Conservation (phyloP, 768 basidiomycete species). For the Fomitopsis pulvina region DNA sequence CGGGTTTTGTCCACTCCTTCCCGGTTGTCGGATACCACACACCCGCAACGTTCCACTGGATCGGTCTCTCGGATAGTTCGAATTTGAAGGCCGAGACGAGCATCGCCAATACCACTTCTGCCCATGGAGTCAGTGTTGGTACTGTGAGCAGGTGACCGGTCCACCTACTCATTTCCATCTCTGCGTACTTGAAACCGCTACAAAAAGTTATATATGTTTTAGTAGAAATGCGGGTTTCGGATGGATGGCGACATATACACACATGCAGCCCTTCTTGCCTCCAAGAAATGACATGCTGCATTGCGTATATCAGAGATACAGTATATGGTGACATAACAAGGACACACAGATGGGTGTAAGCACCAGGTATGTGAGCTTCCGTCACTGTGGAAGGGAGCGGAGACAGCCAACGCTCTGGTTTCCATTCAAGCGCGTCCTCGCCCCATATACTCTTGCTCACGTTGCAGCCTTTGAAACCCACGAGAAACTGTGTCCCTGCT, state of each 20-base stretch:
- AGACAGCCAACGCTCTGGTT: conserved; percentile 43
- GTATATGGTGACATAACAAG: too few species aligned
- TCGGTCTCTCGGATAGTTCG: conserved; percentile 10
- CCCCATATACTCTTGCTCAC: conserved; percentile 40
- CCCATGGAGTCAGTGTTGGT: too few species aligned
- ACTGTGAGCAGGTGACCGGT: too few species aligned
- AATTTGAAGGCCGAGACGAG: conserved; percentile 13
- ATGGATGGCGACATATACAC: too few species aligned
- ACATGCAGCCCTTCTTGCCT: too few species aligned
- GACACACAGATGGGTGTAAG: conserved; percentile 36
- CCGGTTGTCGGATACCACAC: conserved; percentile 15
- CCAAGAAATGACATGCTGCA: too few species aligned
- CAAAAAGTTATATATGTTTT: too few species aligned
- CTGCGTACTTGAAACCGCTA: too few species aligned
- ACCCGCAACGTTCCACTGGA: conserved; percentile 14
- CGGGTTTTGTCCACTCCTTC: conserved; percentile 4
- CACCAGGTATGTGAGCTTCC: conserved; percentile 35
- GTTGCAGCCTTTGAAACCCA: conserved; percentile 34
- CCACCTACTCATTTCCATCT: too few species aligned
- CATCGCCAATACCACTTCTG: conserved; percentile 11
- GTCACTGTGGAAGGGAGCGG: conserved; percentile 30
- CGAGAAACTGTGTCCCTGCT: conserved; percentile 30
- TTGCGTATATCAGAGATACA: too few species aligned
- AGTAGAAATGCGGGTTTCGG: too few species aligned
- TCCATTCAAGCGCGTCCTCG: conserved; percentile 41